Percentiles rank a stretch among this genome's conserved stretches.
These are phyloP conservation scores for Candida nitratophila DNA, from an alignment of 805 yeast species.

Conservation along the genomic window DNA sequence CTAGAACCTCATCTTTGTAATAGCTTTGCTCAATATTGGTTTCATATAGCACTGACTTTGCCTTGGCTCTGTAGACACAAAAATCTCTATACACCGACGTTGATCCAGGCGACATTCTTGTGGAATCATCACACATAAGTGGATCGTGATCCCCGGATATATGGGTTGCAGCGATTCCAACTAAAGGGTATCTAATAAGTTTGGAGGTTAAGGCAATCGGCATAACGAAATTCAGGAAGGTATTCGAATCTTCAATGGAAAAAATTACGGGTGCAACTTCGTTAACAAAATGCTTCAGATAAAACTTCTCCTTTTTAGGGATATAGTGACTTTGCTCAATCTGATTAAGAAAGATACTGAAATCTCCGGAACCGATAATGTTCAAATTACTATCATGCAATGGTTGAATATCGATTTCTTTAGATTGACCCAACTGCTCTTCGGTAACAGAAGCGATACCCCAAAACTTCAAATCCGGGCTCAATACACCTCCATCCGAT, in stretches of 20 bases:
- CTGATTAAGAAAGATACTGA: too few relatives aligned
- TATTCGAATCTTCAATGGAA: slow-evolving; percentile 18
- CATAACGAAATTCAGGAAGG: slow-evolving; percentile 17
- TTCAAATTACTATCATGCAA: too few relatives aligned
- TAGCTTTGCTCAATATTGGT: slow-evolving; percentile 1
- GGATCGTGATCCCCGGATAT: slow-evolving; percentile 5
- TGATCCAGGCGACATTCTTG: neutral
- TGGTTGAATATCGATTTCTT: too few relatives aligned
- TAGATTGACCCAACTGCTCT: neutral
- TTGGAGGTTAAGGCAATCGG: slow-evolving; percentile 15
- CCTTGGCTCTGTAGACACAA: slow-evolving; percentile 9
- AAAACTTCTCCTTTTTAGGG: slow-evolving; percentile 11
- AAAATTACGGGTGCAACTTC: slow-evolving; percentile 20
- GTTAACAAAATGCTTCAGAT: slow-evolving; percentile 18
- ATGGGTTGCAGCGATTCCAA: slow-evolving; percentile 23
- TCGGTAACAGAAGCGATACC: slow-evolving; percentile 3
- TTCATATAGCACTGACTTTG: slow-evolving; percentile 6
- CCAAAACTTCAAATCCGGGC: slow-evolving; percentile 2
- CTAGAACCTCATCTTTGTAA: slow-evolving; percentile 12
- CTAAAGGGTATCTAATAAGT: slow-evolving; percentile 17
- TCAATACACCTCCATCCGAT: neutral
- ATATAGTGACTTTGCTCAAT: too few relatives aligned
- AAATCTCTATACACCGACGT: slow-evolving; percentile 9
- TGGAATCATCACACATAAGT: slow-evolving; percentile 2
- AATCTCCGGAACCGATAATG: too few relatives aligned